Base-by-base conservation (phyloP, 257 asterid genomes). In the Salvia miltiorrhiza region DNA sequence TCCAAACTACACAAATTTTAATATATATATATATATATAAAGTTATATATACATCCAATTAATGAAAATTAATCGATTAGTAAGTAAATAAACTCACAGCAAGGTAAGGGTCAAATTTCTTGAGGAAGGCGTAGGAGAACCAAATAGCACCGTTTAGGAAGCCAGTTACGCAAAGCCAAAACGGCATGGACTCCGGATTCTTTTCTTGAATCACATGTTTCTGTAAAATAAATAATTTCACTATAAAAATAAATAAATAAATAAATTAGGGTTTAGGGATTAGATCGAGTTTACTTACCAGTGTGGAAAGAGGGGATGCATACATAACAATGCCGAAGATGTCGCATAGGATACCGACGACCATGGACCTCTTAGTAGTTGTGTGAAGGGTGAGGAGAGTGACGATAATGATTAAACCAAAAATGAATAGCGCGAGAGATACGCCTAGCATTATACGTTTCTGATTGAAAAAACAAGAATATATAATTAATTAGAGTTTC, bases 111-210 rank as follows among this genome's bases (percentile, higher is more conserved):
- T 49, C 56, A 49, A 49, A 49, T 49, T 3, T 9, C 30, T 49
- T 49, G 14, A 49, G 28, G 14, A 49, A 19, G 19, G 12, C 56
- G 19, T 49, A 49, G 7, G 0, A 3, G 12, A 8, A 8, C 56
- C 56, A 49, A 49, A 20, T 2, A 0, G 0, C 1, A 9, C 30
- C 30, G 28, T 49, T 49, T 3, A 9, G 5, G 65, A 86, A 83
- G 44, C 86, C 82, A 39, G 88, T 84, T 3, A 88, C 4, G 63
- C 85, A 82, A 1, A 87, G 79, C 86, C 80, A 80, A 10, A 76
- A 41, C 0, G 91, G 97, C 82, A 90, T 23, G 80, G 47, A 89
- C 49, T 89, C 85, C 4, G 73, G 83, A 28, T 87, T 90, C 73
- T 83, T 71, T 0, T 89, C 84, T 35, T 50, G 59, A 28, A 59